Evolutionary conservation across 2,329 filamentous ascomycete genomes (phyloP).

Genomic region (Arthrobotrys conoides): DNA sequence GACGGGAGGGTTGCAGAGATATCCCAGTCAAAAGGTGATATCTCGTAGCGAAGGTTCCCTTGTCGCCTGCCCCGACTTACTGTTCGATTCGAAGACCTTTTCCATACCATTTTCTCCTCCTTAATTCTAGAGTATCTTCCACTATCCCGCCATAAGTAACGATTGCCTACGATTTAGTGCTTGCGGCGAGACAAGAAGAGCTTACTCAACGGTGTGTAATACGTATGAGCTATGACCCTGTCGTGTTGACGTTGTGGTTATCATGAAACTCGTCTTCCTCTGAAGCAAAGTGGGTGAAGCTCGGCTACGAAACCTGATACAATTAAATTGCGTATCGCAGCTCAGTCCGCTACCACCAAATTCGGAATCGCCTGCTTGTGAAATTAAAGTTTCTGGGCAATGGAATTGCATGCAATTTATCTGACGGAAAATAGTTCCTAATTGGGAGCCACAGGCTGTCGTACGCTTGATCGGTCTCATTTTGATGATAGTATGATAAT

Average conservation of each 20-base stretch:
- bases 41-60: constrained; percentile 44
- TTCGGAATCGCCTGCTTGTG: constrained; percentile 35
- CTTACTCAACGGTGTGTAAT: constrained; percentile 31
- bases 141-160: not conserved
- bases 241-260: constrained; percentile 61
- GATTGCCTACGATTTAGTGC: not conserved
- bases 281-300: constrained; percentile 58
- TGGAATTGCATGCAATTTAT: constrained; percentile 43
- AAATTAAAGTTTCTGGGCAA: constrained; percentile 37
- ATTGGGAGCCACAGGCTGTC: constrained; percentile 28
- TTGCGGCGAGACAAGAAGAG: not conserved
- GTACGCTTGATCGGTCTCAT: constrained; percentile 26
- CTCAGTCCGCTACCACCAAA: constrained; percentile 43
- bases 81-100: constrained; percentile 20
- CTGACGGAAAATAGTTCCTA: constrained; percentile 38
- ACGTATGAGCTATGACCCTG: constrained; percentile 44
- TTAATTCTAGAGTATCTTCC: not conserved
- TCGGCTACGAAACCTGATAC: constrained; percentile 61
- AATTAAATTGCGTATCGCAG: constrained; percentile 60
- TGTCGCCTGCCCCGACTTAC: constrained; percentile 38
- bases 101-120: constrained; percentile 39
- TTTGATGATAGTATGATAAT: constrained; percentile 6
- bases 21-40: constrained; percentile 47
- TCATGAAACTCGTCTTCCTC: constrained; percentile 55
- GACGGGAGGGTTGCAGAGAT: constrained; percentile 53